A percentile compares a stretch with the other conserved stretches of the same genome.
Conservation (phyloP, 345 rosid genomes). For the Syzygium oleosum region DNA sequence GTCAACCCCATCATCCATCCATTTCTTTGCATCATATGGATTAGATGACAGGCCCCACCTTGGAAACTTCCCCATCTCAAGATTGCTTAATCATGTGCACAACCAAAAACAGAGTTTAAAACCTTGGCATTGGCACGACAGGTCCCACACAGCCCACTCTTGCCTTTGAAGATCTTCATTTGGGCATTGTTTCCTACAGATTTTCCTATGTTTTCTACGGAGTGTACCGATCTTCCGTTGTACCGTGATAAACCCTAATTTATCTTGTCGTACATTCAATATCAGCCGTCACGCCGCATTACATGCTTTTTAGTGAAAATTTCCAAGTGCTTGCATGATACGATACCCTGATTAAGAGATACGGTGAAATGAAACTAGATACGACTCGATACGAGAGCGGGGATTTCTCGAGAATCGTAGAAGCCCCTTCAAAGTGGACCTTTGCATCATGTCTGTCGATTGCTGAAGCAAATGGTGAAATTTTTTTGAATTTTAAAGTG, state of each 20-base stretch:
- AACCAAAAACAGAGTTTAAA: not conserved
- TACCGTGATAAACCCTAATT: not conserved
- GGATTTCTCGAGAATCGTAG: not conserved
- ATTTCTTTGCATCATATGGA: not conserved
- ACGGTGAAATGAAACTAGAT: not conserved
- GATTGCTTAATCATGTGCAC: not conserved
- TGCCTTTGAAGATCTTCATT: not conserved
- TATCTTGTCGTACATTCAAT: not conserved
- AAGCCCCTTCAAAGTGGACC: not conserved
- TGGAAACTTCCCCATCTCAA: not conserved
- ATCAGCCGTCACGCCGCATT: accelerated
- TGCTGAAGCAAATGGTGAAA: not conserved
- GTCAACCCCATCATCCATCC: not conserved
- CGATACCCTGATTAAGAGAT: accelerated
- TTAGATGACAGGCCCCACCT: not conserved
- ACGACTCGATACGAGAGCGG: not conserved
- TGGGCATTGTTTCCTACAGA: not conserved
- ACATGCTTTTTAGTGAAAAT: accelerated
- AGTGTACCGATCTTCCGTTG: not conserved
- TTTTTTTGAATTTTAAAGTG: not conserved
- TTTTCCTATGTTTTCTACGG: accelerated
- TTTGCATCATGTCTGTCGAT: not conserved
- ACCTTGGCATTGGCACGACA: not conserved
- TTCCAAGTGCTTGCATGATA: accelerated
- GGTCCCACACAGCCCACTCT: not conserved